Conservation (phyloP, 805 yeast genomes). For the Candida vaughaniae region DNA sequence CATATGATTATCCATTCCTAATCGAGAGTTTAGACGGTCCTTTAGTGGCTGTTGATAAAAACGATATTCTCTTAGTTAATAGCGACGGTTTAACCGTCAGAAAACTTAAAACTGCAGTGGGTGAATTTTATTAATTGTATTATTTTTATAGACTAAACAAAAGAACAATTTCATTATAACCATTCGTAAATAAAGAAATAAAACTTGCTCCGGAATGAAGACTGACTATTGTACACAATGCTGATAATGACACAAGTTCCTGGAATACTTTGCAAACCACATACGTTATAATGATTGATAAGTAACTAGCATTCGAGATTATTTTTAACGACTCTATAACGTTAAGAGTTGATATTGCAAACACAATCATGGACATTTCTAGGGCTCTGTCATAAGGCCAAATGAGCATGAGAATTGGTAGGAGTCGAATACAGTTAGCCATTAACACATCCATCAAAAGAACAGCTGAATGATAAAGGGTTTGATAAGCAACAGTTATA, state of each 20-base stretch:
- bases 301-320: conserved; percentile 19
- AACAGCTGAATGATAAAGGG: conserved; percentile 23
- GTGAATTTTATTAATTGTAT: conserved; percentile 5
- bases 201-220: not conserved
- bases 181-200: not conserved
- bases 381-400: conserved; percentile 91
- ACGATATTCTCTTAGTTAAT: conserved; percentile 10
- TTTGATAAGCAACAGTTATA: conserved; percentile 2
- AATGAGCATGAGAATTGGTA: conserved; percentile 89
- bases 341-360: conserved; percentile 58
- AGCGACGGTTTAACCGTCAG: conserved; percentile 20
- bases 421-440: conserved; percentile 75
- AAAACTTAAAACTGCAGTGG: conserved; percentile 18
- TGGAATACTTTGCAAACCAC: conserved; percentile 17
- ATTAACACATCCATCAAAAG: conserved; percentile 69
- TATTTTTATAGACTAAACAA: not conserved
- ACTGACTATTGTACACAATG: conserved; percentile 11
- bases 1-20: conserved; percentile 76
- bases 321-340: conserved; percentile 56
- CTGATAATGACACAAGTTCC: conserved; percentile 6
- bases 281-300: conserved; percentile 15
- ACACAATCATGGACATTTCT: conserved; percentile 58
- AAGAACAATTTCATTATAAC: conserved; percentile 3
- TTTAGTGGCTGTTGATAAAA: conserved; percentile 6
- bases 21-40: conserved; percentile 79